phyloP scores from a whole-genome alignment of 2,329 filamentous ascomycete species.

The Apiospora rasikravindrae region DNA sequence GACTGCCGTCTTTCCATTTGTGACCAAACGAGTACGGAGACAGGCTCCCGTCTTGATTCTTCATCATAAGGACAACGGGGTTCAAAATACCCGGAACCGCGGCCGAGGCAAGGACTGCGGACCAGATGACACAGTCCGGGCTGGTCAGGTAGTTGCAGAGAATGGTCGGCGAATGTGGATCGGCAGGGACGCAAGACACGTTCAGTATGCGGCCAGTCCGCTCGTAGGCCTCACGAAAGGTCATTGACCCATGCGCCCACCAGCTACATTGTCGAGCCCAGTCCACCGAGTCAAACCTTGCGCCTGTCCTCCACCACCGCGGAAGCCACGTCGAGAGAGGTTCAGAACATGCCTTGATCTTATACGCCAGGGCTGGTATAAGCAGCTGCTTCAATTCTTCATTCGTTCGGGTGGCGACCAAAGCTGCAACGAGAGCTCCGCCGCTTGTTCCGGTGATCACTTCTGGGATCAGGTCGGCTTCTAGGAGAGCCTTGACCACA shows the following conservation, averaged over 20 bases:
- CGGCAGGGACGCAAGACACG: constrained; percentile 92
- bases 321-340: constrained; percentile 74
- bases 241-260: constrained; percentile 91
- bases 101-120: constrained; percentile 90
- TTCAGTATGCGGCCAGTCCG: constrained; percentile 94
- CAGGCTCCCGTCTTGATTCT: constrained; percentile 76
- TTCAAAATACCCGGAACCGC: constrained; percentile 96
- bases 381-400: constrained; percentile 86
- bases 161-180: constrained; percentile 91
- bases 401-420: constrained; percentile 89
- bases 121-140: constrained; percentile 98
- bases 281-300: constrained; percentile 89
- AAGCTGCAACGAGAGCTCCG: constrained; percentile 84
- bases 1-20: constrained; percentile 97
- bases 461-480: constrained; percentile 83
- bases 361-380: constrained; percentile 82
- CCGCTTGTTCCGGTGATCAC: constrained; percentile 98
- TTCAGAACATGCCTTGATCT: constrained; percentile 87
- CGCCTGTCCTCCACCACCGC: constrained; percentile 91
- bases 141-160: constrained; percentile 94
- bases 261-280: constrained; percentile 87
- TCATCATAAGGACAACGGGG: constrained; percentile 92
- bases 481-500: constrained; percentile 85
- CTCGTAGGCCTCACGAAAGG: constrained; percentile 93
- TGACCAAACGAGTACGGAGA: constrained; percentile 95